Base-by-base conservation (phyloP, 2,329 filamentous ascomycete species). In the Penicillium sp. region DNA sequence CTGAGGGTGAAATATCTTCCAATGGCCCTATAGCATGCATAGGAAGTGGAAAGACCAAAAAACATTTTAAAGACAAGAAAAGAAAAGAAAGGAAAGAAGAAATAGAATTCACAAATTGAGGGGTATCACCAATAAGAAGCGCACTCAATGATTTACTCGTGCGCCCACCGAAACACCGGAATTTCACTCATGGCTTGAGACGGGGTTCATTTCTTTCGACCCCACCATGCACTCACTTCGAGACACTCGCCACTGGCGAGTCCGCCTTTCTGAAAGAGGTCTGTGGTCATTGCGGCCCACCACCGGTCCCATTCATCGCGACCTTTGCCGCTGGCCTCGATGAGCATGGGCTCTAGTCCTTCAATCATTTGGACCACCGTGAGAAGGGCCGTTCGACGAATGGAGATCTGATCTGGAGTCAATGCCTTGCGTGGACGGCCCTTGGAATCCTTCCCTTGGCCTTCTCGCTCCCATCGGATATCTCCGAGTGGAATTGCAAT, bases 261-360 rank as follows among this genome's bases (percentile, higher is more conserved):
- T 21, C 90, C 90, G 54, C 87, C 87, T 59, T 93, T 88, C 71
- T 89, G 87, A 69, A 96, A 82, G 68, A 97, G 76, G 74, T 95
- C 89, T 47, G 85, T 84, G 83, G 91, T 93, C 89, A 96, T 90
- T 74, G 88, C 90, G 42, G 88, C 87, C 77, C 90, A 86, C 93
- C 93, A 97, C 43, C 86, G 81, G 72, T 96, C 90, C 92, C 92
- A 97, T 76, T 97, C 93, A 65, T 96, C 91, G 69, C 90, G 86
- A 67, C 89, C 91, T 80, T 96, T 96, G 14, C 89, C 90, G 68
- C 90, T 96, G 46, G 87, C 86, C 67, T 96, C 90, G 65, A 90
- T 85, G 65, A 97, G 78, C 57, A 95, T 77, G 5, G 91, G 90
- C 74, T 97, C 93, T 67, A 97, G 78, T 61, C 88, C 89, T 71